Evolutionary conservation across 345 rosid genomes (phyloP).

Genomic region (Eucalyptus regnans): DNA sequence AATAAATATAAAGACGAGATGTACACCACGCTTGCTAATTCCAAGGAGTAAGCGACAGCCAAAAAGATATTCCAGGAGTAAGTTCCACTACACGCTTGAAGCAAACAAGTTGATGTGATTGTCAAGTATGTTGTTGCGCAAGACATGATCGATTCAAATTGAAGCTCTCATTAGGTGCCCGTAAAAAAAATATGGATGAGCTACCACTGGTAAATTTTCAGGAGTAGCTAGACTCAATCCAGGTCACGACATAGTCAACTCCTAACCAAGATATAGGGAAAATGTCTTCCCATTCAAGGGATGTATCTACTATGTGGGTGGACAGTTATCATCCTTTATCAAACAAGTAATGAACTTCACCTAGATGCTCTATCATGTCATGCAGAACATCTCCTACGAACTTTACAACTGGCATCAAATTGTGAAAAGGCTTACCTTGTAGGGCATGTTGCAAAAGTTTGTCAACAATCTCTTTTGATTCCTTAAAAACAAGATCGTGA

Average conservation of each 20-base stretch:
- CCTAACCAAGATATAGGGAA: background rate
- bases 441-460: conserved; percentile 66
- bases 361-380: background rate
- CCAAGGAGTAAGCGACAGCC: background rate
- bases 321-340: background rate
- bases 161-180: background rate
- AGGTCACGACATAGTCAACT: background rate
- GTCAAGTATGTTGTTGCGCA: background rate
- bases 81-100: background rate
- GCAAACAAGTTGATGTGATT: background rate
- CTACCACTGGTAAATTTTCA: background rate
- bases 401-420: background rate
- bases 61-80: background rate
- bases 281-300: background rate
- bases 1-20: background rate
- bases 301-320: background rate
- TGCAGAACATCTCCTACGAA: background rate
- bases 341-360: background rate
- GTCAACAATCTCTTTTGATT: conserved; percentile 64
- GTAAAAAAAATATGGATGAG: background rate
- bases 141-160: background rate
- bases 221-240: background rate
- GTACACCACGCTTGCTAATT: background rate
- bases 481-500: conserved; percentile 66
- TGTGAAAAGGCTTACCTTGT: conserved; percentile 35